Percentiles rank a stretch among this genome's conserved stretches.
Evolutionary conservation across 2,329 filamentous ascomycete genomes (phyloP).

Genomic region (Alternaria angustiovoidea): DNA sequence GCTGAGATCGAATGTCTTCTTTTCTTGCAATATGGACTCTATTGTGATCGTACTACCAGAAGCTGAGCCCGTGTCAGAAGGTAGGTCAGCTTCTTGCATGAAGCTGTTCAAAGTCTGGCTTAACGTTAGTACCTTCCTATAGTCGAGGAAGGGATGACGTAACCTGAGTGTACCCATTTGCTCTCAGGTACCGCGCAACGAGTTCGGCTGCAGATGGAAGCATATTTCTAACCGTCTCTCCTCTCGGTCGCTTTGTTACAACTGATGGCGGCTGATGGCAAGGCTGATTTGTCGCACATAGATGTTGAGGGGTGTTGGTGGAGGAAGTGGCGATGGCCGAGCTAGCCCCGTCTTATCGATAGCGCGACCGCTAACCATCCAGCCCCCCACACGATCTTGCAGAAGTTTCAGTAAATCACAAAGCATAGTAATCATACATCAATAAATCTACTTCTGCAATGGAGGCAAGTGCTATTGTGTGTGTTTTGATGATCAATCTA

Average conservation of each 20-base stretch:
- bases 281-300: not conserved
- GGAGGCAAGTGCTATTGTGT: slow-evolving; percentile 17
- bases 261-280: not conserved
- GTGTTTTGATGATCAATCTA: not conserved
- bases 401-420: slow-evolving; percentile 12
- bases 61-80: slow-evolving; percentile 57
- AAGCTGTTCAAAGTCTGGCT: slow-evolving; percentile 66
- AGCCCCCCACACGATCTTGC: slow-evolving; percentile 8
- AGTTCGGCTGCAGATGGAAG: slow-evolving; percentile 52
- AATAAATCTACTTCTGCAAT: slow-evolving; percentile 8
- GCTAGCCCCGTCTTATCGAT: slow-evolving; percentile 17
- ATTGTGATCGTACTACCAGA: slow-evolving; percentile 61
- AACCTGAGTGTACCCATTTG: slow-evolving; percentile 54
- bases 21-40: slow-evolving; percentile 68
- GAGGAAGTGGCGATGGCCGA: not conserved
- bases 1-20: slow-evolving; percentile 64
- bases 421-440: not conserved
- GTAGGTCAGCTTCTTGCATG: slow-evolving; percentile 63
- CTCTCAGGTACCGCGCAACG: slow-evolving; percentile 53
- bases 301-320: not conserved
- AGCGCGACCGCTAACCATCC: not conserved
- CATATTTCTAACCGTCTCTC: slow-evolving; percentile 20
- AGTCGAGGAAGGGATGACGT: slow-evolving; percentile 13
- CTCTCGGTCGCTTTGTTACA: not conserved
- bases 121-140: slow-evolving; percentile 15